phyloP scores from a whole-genome alignment of 139 green algal species.

The Medakamo hakoo region DNA sequence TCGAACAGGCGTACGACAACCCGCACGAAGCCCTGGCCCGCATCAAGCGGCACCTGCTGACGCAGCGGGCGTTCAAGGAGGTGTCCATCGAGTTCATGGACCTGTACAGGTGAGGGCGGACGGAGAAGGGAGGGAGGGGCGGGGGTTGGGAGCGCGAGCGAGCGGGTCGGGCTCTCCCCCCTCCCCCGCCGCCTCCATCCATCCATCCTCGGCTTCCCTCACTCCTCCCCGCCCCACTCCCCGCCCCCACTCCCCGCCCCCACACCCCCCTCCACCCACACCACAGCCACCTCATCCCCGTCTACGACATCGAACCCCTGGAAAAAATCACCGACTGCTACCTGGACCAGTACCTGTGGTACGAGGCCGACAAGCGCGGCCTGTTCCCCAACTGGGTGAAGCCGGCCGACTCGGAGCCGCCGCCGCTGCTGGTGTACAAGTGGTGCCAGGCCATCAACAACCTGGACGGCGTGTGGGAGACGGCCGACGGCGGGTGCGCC shows the following conservation, averaged over 20 bases:
- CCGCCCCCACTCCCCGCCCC: no score
- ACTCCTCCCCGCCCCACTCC: no score
- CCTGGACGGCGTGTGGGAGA: constrained; percentile 91
- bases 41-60: constrained; percentile 99
- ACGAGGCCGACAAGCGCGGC: constrained; percentile 88
- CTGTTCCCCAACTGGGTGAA: constrained; percentile 99
- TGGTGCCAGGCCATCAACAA: constrained; percentile 93
- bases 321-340: constrained; percentile 99
- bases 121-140: no score
- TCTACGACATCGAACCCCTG: constrained; percentile 97
- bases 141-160: no score
- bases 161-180: no score
- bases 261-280: no score
- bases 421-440: constrained; percentile 98
- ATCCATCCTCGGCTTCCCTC: no score
- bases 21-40: constrained; percentile 92
- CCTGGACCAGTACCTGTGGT: constrained; percentile 72
- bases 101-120: no score
- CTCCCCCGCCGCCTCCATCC: no score
- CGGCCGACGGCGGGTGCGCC: constrained; percentile 86
- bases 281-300: constrained; percentile 88
- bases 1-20: constrained; percentile 99
- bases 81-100: constrained; percentile 81
- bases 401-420: constrained; percentile 86
- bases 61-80: constrained; percentile 96